Conservation (phyloP, 2,329 filamentous ascomycete genomes). For the Diaporthe amygdali region DNA sequence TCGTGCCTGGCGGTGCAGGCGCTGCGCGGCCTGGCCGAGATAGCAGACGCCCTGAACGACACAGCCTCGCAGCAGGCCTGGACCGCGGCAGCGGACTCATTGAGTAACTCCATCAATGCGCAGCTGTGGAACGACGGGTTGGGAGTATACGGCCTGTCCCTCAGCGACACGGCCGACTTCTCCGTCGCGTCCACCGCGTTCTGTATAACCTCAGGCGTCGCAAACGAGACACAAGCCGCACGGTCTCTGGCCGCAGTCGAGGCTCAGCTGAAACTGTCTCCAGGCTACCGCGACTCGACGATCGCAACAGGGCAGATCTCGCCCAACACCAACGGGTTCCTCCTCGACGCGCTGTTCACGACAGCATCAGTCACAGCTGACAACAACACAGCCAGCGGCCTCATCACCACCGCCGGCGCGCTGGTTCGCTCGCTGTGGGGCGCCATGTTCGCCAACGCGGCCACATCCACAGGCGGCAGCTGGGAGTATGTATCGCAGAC, state of each 20-base stretch:
- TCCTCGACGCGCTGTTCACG: slow-evolving; percentile 36
- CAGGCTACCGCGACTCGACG: slow-evolving; percentile 30
- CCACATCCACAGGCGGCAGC: slow-evolving; percentile 42
- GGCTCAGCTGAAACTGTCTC: slow-evolving; percentile 15
- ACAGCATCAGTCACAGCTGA: slow-evolving; percentile 38
- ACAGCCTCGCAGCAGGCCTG: slow-evolving; percentile 24
- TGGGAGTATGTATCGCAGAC: slow-evolving; percentile 51
- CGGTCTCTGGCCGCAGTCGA: slow-evolving; percentile 23
- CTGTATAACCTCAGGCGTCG: slow-evolving; percentile 29
- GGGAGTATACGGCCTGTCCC: slow-evolving; percentile 24
- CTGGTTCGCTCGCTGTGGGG: slow-evolving; percentile 39
- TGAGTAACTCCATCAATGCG: slow-evolving; percentile 25
- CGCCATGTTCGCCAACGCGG: slow-evolving; percentile 43
- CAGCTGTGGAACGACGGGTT: slow-evolving; percentile 29
- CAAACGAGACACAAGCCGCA: slow-evolving; percentile 2
- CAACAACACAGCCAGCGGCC: slow-evolving; percentile 31
- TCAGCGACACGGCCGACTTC: slow-evolving; percentile 9
- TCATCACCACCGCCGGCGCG: slow-evolving; percentile 35
- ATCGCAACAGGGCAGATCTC: slow-evolving; percentile 38
- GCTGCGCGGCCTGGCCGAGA: slow-evolving; percentile 21
- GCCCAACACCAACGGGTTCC: slow-evolving; percentile 51
- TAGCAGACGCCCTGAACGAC: slow-evolving; percentile 31
- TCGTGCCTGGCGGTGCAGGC: slow-evolving; percentile 26
- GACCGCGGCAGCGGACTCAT: slow-evolving; percentile 26
- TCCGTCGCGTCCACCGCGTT: slow-evolving; percentile 28